Base-by-base conservation (phyloP, 23 red algal species). In the Gracilaria gracilis region DNA sequence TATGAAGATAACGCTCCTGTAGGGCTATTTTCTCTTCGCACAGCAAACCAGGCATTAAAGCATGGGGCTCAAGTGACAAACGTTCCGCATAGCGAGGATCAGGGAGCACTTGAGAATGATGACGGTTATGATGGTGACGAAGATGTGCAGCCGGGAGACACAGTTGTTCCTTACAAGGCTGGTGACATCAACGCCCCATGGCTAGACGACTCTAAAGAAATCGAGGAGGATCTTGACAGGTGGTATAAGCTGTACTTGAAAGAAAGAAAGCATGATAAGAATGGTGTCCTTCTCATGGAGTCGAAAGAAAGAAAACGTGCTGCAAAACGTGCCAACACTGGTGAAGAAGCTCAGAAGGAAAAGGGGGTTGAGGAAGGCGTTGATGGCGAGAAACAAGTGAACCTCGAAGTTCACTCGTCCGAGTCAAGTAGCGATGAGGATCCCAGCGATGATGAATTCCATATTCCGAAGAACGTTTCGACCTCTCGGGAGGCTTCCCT, bases 401-500 rank as follows among this genome's bases (percentile, higher is more conserved):
- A 54, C 38, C 62, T 91, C 9, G 74, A 66, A 58, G 75, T 91
- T 19, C 47, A 91, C 57, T 91, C 87, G 4, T 91, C 87, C 14
- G 87, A 48, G 32, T 91, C 87, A 12, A 81, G 75, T 53, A 69
- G 62, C 59, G 87, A 82, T n/a, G 73, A 73, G 36, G 67, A 75
- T 42, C 44, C 38, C 33, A 59, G 32, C 20, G 87, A 73, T 67
- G 87, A 91, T 57, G 76, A 75, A 17, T 49, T 31, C 36, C 84
- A 58, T 37, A 15, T 77, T 62, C 48, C 65, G 9, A 51, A 42
- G 58, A 59, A 59, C 8, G 36, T 36, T 0, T 51, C 24, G 12
- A 34, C 51, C 17, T 95, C 92, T 49, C 66, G 91, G 34, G 91
- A 93, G n/a, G 91, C 91, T 29, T 80, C 91, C 19, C 72, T 93